Evolutionary conservation across 2,329 filamentous ascomycete genomes (phyloP).

Genomic region (Sclerotinia nivalis): DNA sequence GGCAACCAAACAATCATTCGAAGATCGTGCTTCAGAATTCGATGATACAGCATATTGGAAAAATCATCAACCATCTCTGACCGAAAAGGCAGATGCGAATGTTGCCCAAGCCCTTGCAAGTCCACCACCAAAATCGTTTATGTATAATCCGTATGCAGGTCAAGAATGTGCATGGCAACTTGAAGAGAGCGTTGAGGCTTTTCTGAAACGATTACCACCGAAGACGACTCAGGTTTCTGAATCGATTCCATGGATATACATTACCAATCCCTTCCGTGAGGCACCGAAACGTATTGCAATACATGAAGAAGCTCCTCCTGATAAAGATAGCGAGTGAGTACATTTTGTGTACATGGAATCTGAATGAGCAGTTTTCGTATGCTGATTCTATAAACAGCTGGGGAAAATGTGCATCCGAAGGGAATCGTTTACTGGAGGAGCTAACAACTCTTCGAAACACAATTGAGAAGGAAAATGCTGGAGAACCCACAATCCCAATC

Average conservation of each 20-base stretch:
- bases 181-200: slow-evolving; percentile 62
- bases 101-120: slow-evolving; percentile 26
- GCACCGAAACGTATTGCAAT: slow-evolving; percentile 33
- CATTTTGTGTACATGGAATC: not conserved
- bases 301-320: slow-evolving; percentile 32
- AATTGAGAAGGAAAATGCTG: slow-evolving; percentile 48
- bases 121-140: slow-evolving; percentile 19
- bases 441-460: slow-evolving; percentile 46
- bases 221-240: slow-evolving; percentile 52
- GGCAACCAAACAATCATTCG: slow-evolving; percentile 49
- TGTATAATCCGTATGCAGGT: slow-evolving; percentile 62
- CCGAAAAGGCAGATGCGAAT: slow-evolving; percentile 41
- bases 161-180: slow-evolving; percentile 59
- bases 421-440: slow-evolving; percentile 40
- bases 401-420: slow-evolving; percentile 29
- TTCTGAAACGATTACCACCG: slow-evolving; percentile 69
- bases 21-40: slow-evolving; percentile 53
- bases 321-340: slow-evolving; percentile 31
- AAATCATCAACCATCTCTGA: slow-evolving; percentile 40
- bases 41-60: slow-evolving; percentile 54
- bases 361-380: not conserved
- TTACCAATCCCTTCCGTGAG: slow-evolving; percentile 60
- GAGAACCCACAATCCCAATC: slow-evolving; percentile 28
- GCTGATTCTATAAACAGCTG: slow-evolving; percentile 7
- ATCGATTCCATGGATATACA: slow-evolving; percentile 68